Base-by-base conservation (phyloP, 495 filamentous ascomycete species). In the Penicillium coprophilum region DNA sequence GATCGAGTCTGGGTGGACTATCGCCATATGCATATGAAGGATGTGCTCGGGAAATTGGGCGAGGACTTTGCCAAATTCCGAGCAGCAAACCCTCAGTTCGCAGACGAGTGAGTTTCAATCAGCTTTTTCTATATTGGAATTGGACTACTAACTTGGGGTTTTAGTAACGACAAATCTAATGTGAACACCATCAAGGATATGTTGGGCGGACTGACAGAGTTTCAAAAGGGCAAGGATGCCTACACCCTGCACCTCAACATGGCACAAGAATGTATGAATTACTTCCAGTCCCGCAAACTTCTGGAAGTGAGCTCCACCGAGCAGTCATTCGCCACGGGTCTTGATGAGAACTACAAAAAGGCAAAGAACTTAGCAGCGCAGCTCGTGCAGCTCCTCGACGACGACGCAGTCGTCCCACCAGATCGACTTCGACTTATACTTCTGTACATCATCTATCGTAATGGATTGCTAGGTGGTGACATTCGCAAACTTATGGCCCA, bases 191-290 rank as follows among this genome's bases (percentile, higher is more conserved):
- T 98, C 68, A 92, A 91, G 69, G 91, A 96, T 68, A 98, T 98
- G 94, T 74, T 98, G 71, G 94, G 89, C 12, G 93, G 92, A 38
- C 77, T 98, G 55, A 91, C 92, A 23, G 90, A 98, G 63, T 98
- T 95, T 66, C 91, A 95, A 55, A 87, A 90, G 67, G 88, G 92
- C 74, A 96, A 97, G 72, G 88, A 96, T 68, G 88, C 91, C 32
- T 98, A 97, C 66, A 92, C 94, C 0, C 78, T 98, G 30, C 94
- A 98, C 70, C 77, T 98, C 15, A 93, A 83, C 58, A 98, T 98
- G 94, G 95, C 94, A n/a, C 88, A 96, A 65, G 92, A 96, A 64
- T 93, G 91, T 59, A 97, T 97, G 94, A 89, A 89, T 55, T 80
- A 86, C 41, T 98, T 97, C 63, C 85, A 96, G 64, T 74, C 83